Conservation (phyloP, 2,329 filamentous ascomycete genomes). For the Arthrobotrys megalospora region DNA sequence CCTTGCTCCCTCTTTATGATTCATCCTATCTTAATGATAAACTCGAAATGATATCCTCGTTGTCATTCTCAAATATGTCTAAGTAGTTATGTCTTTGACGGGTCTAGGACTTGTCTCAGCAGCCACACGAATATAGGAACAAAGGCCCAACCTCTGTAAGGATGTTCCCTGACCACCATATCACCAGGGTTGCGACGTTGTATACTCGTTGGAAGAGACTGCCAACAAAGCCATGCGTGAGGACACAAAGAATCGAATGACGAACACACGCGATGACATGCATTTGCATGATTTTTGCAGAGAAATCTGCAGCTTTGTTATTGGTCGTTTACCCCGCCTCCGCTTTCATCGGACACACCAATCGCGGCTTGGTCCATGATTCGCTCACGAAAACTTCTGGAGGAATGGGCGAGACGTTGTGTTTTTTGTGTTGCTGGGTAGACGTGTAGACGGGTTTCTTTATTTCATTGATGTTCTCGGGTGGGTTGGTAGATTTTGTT, state of each 20-base stretch:
- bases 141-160: not conserved
- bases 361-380: not conserved
- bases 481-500: not conserved
- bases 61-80: too few species aligned
- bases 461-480: not conserved
- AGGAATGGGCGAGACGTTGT: not conserved
- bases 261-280: conserved; percentile 5
- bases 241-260: conserved; percentile 3
- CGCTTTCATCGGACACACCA: not conserved
- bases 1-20: not conserved
- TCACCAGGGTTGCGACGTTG: not conserved
- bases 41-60: not conserved
- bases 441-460: not conserved
- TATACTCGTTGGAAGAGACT: conserved; percentile 18
- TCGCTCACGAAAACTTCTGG: not conserved
- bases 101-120: too few species aligned
- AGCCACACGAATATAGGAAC: not conserved
- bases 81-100: too few species aligned
- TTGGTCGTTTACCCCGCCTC: conserved; percentile 2
- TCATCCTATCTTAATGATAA: not conserved
- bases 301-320: not conserved
- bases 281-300: not conserved
- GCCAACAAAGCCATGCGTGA: conserved; percentile 12
- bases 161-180: not conserved
- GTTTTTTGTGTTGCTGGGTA: conserved; percentile 22